Percentiles rank a stretch among this genome's conserved stretches.
phyloP scores from a whole-genome alignment of 176 grass and related monocot genomes.

The Thinopyrum elongatum region DNA sequence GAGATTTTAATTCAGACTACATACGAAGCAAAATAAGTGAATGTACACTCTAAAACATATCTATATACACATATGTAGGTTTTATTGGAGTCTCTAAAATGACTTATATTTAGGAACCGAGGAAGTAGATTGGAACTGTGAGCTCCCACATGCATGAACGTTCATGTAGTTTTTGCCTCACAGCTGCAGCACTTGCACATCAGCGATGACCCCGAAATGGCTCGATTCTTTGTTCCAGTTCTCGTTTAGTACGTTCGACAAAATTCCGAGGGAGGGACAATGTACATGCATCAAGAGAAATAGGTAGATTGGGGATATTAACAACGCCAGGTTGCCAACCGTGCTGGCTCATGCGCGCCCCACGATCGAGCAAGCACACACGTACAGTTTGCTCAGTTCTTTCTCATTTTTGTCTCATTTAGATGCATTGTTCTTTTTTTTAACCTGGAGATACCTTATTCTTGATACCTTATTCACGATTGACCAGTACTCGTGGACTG shows the following conservation, averaged over 20 bases:
- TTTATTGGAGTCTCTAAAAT: too few species aligned
- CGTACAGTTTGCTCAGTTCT: background rate
- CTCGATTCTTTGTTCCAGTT: background rate
- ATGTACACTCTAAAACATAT: too few species aligned
- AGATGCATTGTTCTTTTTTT: background rate
- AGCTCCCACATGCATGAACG: background rate
- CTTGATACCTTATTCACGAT: too few species aligned
- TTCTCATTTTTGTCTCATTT: conserved; percentile 6
- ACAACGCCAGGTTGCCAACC: background rate
- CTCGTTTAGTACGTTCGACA: background rate
- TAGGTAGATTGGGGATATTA: background rate
- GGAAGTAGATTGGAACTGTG: too few species aligned
- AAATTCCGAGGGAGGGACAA: background rate
- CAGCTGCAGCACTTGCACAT: background rate
- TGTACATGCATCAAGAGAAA: background rate
- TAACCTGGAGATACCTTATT: too few species aligned
- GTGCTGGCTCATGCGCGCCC: background rate
- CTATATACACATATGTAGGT: too few species aligned
- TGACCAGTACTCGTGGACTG: conserved; percentile 2
- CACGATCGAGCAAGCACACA: background rate
- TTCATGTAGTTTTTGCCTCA: background rate
- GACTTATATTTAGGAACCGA: too few species aligned
- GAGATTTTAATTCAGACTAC: too few species aligned
- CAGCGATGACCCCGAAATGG: too few species aligned
- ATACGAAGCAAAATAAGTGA: too few species aligned